phyloP scores from a whole-genome alignment of 129 eudicot genomes.

The Heracleum sosnowskyi region DNA sequence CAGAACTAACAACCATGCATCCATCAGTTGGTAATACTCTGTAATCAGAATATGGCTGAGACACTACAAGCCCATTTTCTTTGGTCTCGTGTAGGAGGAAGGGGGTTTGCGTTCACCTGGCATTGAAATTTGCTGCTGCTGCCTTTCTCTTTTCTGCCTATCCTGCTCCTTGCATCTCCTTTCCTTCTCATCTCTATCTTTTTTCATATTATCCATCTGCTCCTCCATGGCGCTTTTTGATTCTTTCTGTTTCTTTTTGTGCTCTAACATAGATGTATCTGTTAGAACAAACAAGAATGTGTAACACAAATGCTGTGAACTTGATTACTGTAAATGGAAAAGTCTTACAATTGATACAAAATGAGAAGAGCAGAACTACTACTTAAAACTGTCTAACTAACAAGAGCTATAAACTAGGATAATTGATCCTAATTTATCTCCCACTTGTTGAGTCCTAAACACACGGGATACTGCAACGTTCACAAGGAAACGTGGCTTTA shows the following conservation, averaged over 20 bases:
- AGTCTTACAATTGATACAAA: no score
- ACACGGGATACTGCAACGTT: no score
- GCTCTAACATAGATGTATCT: slow-evolving; percentile 56
- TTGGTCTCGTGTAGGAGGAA: slow-evolving; percentile 41
- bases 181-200: slow-evolving; percentile 32
- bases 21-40: not conserved
- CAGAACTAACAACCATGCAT: not conserved
- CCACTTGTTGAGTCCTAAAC: no score
- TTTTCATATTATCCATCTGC: slow-evolving; percentile 46
- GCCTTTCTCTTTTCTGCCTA: slow-evolving; percentile 31
- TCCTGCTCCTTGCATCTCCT: slow-evolving; percentile 29
- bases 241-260: slow-evolving; percentile 51
- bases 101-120: slow-evolving; percentile 40
- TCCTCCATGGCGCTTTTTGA: slow-evolving; percentile 57
- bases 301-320: no score
- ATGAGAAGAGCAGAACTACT: no score
- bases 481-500: no score
- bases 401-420: no score
- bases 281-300: no score
- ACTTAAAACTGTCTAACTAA: no score
- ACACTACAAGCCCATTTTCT: slow-evolving; percentile 42
- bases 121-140: slow-evolving; percentile 39
- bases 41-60: not conserved
- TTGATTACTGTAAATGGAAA: no score
- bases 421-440: no score